phyloP scores from a whole-genome alignment of 2,329 filamentous ascomycete species.

The Clonostachys chloroleuca region DNA sequence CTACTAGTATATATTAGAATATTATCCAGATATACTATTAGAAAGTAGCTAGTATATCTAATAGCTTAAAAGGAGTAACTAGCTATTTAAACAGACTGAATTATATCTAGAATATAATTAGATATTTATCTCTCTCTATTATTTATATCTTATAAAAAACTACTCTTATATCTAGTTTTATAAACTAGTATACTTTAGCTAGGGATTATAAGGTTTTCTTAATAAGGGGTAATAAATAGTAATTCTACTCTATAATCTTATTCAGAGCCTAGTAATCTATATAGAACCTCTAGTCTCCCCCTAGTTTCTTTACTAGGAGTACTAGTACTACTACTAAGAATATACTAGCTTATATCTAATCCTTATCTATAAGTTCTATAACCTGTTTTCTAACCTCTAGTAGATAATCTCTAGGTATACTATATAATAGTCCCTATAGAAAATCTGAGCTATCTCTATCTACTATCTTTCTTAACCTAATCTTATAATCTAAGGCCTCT shows the following conservation, averaged over 20 bases:
- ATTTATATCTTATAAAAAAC: neutral
- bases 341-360: neutral
- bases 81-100: neutral
- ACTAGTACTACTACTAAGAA: neutral
- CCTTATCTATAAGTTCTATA: constrained; percentile 1
- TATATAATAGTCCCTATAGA: neutral
- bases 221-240: neutral
- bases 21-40: neutral
- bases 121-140: neutral
- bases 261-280: neutral
- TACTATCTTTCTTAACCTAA: too few relatives aligned
- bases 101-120: neutral
- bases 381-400: neutral
- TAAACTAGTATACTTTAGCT: neutral
- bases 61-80: neutral
- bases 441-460: neutral
- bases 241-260: neutral
- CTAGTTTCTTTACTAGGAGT: neutral
- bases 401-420: neutral
- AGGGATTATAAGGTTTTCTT: neutral
- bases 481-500: too few relatives aligned
- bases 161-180: neutral
- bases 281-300: neutral
- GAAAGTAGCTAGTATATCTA: neutral
- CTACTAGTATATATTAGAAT: neutral